phyloP scores from a whole-genome alignment of 1,284 basidiomycete species.

The Papiliotrema nemorosa region DNA sequence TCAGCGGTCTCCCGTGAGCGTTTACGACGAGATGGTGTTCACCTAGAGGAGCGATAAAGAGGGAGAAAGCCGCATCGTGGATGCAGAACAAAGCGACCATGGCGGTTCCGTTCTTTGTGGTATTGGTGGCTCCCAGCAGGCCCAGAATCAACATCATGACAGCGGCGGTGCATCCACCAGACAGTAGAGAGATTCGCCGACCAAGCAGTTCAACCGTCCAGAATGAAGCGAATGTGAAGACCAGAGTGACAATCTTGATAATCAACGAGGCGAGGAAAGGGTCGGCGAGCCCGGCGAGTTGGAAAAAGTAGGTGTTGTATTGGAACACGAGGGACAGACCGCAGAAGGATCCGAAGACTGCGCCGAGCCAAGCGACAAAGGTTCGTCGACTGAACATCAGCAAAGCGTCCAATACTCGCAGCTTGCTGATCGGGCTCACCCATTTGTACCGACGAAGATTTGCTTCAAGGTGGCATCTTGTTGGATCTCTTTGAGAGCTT shows the following conservation, averaged over 20 bases:
- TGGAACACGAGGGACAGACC: slow-evolving; percentile 8
- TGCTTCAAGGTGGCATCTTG: slow-evolving; percentile 8
- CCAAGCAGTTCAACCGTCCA: slow-evolving; percentile 21
- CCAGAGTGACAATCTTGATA: slow-evolving; percentile 1
- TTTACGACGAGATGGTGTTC: background rate
- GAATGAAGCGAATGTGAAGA: slow-evolving; percentile 6
- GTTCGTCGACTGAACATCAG: background rate
- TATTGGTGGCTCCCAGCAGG: background rate
- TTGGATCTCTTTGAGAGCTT: background rate
- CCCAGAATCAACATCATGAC: background rate
- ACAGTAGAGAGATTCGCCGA: slow-evolving; percentile 8
- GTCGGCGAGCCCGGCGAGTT: slow-evolving; percentile 19
- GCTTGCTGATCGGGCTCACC: background rate
- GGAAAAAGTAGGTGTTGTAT: slow-evolving; percentile 20
- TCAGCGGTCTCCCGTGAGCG: background rate
- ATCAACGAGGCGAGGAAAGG: slow-evolving; percentile 24
- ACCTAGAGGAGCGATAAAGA: background rate
- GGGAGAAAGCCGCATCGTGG: background rate
- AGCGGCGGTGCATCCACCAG: background rate
- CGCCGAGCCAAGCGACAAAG: background rate
- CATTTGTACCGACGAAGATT: background rate
- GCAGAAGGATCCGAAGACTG: slow-evolving; percentile 5
- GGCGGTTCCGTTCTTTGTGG: background rate
- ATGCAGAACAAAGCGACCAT: background rate
- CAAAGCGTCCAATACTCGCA: background rate